These are phyloP conservation scores for Apiotrichum brassicae DNA, from an alignment of 1,284 basidiomycete genomes.

Conservation along the genomic window DNA sequence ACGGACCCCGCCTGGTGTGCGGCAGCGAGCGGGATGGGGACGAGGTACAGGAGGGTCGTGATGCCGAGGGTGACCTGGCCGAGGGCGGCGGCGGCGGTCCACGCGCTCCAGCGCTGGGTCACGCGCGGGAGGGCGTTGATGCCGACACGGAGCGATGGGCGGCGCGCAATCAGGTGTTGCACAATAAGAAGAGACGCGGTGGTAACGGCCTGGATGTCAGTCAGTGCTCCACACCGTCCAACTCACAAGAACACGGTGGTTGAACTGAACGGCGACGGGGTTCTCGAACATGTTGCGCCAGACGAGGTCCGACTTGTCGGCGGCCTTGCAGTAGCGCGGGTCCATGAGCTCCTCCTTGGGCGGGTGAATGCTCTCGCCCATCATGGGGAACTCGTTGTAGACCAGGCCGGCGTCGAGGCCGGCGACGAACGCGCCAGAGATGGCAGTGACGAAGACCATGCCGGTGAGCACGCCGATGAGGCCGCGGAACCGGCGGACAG, in stretches of 20 bases:
- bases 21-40: constrained; percentile 86
- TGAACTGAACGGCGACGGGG: constrained; percentile 94
- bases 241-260: constrained; percentile 83
- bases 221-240: background rate
- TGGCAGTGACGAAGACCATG: constrained; percentile 80
- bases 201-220: constrained; percentile 59
- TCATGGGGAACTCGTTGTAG: constrained; percentile 96
- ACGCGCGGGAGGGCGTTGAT: constrained; percentile 58
- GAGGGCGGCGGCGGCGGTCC: constrained; percentile 74
- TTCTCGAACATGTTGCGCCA: constrained; percentile 96
- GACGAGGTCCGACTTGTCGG: constrained; percentile 68
- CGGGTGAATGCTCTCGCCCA: constrained; percentile 84
- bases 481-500: constrained; percentile 57
- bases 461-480: constrained; percentile 60
- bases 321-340: constrained; percentile 60
- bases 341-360: constrained; percentile 79
- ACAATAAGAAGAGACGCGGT: constrained; percentile 67
- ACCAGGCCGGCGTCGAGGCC: constrained; percentile 92
- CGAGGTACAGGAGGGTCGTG: constrained; percentile 84
- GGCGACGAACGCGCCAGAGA: constrained; percentile 89
- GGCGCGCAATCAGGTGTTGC: constrained; percentile 58
- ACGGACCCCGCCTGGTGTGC: constrained; percentile 94
- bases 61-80: constrained; percentile 86
- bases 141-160: constrained; percentile 51
- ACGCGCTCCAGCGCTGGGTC: constrained; percentile 58